Evolutionary conservation across 148 eudicot species (phyloP), one percentile per base, ranked within the genome.

Genomic region (Rhododendron molle): DNA sequence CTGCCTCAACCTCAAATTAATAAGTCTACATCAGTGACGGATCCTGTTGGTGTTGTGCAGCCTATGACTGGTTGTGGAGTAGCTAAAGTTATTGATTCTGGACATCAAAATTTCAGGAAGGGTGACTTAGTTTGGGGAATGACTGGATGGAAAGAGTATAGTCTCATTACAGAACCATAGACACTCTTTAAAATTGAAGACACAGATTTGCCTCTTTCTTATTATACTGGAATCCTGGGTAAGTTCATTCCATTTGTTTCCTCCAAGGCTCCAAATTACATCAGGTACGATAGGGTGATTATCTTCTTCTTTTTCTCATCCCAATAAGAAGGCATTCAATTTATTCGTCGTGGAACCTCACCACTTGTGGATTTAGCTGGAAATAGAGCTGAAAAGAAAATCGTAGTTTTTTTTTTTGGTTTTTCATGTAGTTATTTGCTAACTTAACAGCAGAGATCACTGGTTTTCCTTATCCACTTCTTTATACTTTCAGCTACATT

Each of bases 141-240:
- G 1, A 92, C 94, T 36, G 89, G 92, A 69, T 93, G 92, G 92
- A 94, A 92, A 87, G 93, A 93, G 79, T 93, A 93, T 56, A 92
- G 91, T 72, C 86, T 91, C 36, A 80, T 90, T 46, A 82, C 86
- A 71, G 34, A 12, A 71, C 40, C 76, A 71, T 20, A 23, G 28
- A 23, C 28, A 14, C 69, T 91, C 15, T 85, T 92, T 81, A 94
- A 94, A 80, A 93, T 94, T 58, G 83, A 92, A 50, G 83, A 94
- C 67, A 90, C 88, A 11, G 94, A 93, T 79, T 92, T 93, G 62
- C 97, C 95, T 71, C 94, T 93, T 43, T 91, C 94, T 71, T 93
- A 93, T 84, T 93, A 91, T 83, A 90, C 94, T 0, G 97, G 97
- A 82, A 88, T 94, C 84, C 94, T 94, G 28, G 95, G 97, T 94